A percentile compares a stretch with the other conserved stretches of the same genome.
These are phyloP conservation scores for Lepiota brunneoincarnata DNA, from an alignment of 768 basidiomycete species.

Conservation along the genomic window DNA sequence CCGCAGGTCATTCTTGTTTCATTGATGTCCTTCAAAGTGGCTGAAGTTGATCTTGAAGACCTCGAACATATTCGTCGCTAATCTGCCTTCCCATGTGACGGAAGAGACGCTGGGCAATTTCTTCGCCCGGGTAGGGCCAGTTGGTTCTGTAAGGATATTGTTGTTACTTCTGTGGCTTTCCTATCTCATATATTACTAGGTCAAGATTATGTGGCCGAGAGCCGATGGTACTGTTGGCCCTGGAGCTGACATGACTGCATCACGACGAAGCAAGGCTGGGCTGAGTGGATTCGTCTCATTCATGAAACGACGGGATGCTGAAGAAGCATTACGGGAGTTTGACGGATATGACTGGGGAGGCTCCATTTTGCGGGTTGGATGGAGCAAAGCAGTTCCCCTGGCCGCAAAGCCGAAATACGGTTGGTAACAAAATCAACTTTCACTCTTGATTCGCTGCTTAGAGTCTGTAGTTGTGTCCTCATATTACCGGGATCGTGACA, in stretches of 20 bases:
- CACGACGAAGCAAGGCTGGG: conserved; percentile 69
- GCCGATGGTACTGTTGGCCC: conserved; percentile 66
- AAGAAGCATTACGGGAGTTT: conserved; percentile 81
- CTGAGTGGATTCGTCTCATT: conserved; percentile 96
- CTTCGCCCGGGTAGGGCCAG: conserved; percentile 90
- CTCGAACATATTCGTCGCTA: conserved; percentile 94
- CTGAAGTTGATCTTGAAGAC: conserved; percentile 47
- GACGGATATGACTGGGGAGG: conserved; percentile 98
- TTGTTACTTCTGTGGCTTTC: not conserved
- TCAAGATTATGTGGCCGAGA: conserved; percentile 99
- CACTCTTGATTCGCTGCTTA: not conserved
- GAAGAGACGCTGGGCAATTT: conserved; percentile 85
- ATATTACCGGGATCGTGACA: conserved; percentile 16
- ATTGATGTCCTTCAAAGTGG: not conserved
- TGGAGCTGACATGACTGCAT: conserved; percentile 72
- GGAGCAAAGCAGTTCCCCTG: conserved; percentile 95
- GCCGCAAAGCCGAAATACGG: conserved; percentile 80
- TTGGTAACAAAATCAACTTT: conserved; percentile 25
- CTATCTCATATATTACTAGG: conserved; percentile 38
- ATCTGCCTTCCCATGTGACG: conserved; percentile 83
- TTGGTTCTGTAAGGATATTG: conserved; percentile 73
- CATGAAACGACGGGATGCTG: conserved; percentile 92
- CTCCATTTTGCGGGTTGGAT: conserved; percentile 81
- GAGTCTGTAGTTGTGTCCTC: conserved; percentile 17
- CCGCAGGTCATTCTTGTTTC: conserved; percentile 56